Evolutionary conservation across 441 rosid species (phyloP).

Genomic region (Kokia cookei): DNA sequence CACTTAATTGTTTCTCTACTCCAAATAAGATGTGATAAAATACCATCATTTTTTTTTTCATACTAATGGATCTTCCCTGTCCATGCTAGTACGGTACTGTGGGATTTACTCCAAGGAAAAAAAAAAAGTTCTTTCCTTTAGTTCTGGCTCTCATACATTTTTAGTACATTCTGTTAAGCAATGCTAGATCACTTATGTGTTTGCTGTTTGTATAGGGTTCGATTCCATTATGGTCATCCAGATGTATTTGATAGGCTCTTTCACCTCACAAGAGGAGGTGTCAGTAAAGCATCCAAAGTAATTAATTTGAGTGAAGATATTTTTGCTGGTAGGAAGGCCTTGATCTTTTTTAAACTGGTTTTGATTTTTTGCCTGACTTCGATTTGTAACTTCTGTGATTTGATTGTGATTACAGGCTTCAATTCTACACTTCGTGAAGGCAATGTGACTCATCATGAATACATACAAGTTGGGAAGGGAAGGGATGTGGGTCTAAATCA

Average conservation of each 20-base stretch:
- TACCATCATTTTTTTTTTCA: too few relatives aligned
- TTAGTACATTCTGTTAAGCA: background rate
- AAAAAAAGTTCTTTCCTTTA: background rate
- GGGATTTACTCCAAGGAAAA: background rate
- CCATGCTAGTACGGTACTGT: background rate
- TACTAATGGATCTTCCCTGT: background rate
- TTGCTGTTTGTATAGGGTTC: conserved; percentile 61
- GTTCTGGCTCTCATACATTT: conserved; percentile 11
- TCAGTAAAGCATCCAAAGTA: conserved; percentile 96
- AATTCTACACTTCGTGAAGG: conserved; percentile 99
- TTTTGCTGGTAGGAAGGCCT: conserved; percentile 71
- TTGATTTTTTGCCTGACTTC: background rate
- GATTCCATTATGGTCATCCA: conserved; percentile 99
- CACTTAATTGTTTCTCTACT: background rate
- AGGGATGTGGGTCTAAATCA: conserved; percentile 99
- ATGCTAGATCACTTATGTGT: background rate
- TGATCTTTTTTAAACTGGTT: conserved; percentile 3
- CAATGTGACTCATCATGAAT: conserved; percentile 98
- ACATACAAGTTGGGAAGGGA: conserved; percentile 99
- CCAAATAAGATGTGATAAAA: background rate
- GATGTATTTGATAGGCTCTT: conserved; percentile 98
- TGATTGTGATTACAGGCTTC: conserved; percentile 53
- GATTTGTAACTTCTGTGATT: conserved; percentile 10
- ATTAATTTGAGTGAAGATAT: conserved; percentile 99
- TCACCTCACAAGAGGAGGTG: conserved; percentile 98